These are phyloP conservation scores for Aspergillus hiratsukae DNA, from an alignment of 2,329 filamentous ascomycete species.

Conservation along the genomic window DNA sequence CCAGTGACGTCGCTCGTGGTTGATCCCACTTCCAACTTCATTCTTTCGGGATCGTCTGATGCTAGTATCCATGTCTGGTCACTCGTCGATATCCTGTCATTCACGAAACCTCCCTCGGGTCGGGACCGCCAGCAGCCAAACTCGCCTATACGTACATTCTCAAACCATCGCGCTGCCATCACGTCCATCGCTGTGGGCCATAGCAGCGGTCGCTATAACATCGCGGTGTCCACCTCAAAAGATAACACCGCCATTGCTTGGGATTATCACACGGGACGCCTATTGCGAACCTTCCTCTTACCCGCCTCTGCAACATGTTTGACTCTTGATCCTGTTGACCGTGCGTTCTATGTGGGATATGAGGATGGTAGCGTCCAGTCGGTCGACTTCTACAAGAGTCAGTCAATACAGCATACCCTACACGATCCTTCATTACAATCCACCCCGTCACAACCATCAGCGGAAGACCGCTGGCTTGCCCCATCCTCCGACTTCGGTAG, in stretches of 20 bases:
- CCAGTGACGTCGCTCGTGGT: slow-evolving; percentile 68
- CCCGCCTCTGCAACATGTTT: slow-evolving; percentile 68
- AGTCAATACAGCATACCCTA: slow-evolving; percentile 38
- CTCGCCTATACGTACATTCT: slow-evolving; percentile 70
- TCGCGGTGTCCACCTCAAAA: slow-evolving; percentile 76
- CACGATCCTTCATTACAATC: slow-evolving; percentile 33
- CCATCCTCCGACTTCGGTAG: slow-evolving; percentile 61
- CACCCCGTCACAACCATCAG: slow-evolving; percentile 38
- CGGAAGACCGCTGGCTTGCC: slow-evolving; percentile 45
- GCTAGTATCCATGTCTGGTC: slow-evolving; percentile 93
- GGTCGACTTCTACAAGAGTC: slow-evolving; percentile 64
- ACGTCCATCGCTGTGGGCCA: slow-evolving; percentile 56
- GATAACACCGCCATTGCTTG: slow-evolving; percentile 90
- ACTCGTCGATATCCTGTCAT: slow-evolving; percentile 66
- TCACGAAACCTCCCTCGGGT: slow-evolving; percentile 44
- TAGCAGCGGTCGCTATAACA: slow-evolving; percentile 67
- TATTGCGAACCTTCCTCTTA: slow-evolving; percentile 77
- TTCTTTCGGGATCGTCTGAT: slow-evolving; percentile 55
- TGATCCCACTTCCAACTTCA: slow-evolving; percentile 56
- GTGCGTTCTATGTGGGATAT: slow-evolving; percentile 75
- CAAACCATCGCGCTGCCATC: slow-evolving; percentile 59
- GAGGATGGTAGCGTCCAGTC: slow-evolving; percentile 76
- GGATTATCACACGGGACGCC: slow-evolving; percentile 78
- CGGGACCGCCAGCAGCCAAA: slow-evolving; percentile 41
- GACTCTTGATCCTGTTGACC: slow-evolving; percentile 73